Evolutionary conservation across 805 yeast species (phyloP).

Genomic region (Suhomyces sp.): DNA sequence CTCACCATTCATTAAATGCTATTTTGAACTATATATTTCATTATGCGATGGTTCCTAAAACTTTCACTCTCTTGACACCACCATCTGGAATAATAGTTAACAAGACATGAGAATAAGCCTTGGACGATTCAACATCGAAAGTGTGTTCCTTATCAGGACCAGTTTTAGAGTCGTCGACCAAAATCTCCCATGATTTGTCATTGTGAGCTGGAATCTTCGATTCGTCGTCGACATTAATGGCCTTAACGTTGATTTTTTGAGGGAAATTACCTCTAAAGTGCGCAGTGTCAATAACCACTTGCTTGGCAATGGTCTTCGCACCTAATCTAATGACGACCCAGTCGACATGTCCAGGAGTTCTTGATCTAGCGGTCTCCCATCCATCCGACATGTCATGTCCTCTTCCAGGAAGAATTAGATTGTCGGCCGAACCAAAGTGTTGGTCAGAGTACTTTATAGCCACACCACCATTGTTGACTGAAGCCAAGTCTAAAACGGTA

Average conservation of each 20-base stretch:
- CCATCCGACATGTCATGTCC: conserved; percentile 98
- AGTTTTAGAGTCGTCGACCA: conserved; percentile 71
- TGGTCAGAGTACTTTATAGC: conserved; percentile 83
- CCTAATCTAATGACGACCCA: conserved; percentile 89
- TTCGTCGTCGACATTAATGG: conserved; percentile 33
- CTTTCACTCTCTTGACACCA: conserved; percentile 88
- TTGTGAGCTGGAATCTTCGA: conserved; percentile 40
- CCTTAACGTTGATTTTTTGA: conserved; percentile 71
- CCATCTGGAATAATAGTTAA: conserved; percentile 93
- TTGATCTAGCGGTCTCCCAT: conserved; percentile 94
- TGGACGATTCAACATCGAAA: conserved; percentile 33
- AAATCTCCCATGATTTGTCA: conserved; percentile 53
- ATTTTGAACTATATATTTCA: background rate
- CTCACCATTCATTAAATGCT: background rate
- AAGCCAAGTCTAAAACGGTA: conserved; percentile 67
- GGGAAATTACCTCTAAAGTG: conserved; percentile 96
- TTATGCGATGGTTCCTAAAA: conserved; percentile 55
- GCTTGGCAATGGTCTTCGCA: conserved; percentile 51
- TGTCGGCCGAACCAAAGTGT: conserved; percentile 91
- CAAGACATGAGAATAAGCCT: conserved; percentile 63
- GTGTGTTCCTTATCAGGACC: conserved; percentile 82
- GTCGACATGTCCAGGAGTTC: conserved; percentile 80
- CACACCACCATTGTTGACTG: conserved; percentile 84
- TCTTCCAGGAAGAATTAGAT: conserved; percentile 86
- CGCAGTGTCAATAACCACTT: conserved; percentile 82